Percentiles rank a stretch among this genome's conserved stretches.
These are phyloP conservation scores for Termitomyces sp. DNA, from an alignment of 768 basidiomycete genomes.

Conservation along the genomic window DNA sequence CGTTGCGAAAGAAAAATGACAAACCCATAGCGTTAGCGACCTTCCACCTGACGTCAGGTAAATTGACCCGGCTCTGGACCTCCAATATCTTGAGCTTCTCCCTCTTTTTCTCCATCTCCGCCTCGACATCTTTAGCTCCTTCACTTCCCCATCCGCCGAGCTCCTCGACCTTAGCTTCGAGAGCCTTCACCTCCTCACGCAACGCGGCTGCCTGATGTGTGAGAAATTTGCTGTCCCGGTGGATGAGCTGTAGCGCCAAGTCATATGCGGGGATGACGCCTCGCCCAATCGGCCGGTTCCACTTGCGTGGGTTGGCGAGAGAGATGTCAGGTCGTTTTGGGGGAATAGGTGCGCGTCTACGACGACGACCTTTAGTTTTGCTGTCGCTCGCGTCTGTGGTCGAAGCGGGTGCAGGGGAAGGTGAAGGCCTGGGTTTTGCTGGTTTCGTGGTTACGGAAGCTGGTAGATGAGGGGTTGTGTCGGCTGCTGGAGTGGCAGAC, in stretches of 20 bases:
- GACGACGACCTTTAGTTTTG: slow-evolving; percentile 24
- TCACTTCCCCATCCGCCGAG: slow-evolving; percentile 20
- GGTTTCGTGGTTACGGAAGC: slow-evolving; percentile 1
- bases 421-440: neutral
- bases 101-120: slow-evolving; percentile 36
- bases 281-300: slow-evolving; percentile 55
- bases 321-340: slow-evolving; percentile 47
- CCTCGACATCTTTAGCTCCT: slow-evolving; percentile 24
- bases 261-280: slow-evolving; percentile 80
- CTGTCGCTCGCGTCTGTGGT: slow-evolving; percentile 1
- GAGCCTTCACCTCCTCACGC: slow-evolving; percentile 19
- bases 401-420: neutral
- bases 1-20: slow-evolving; percentile 19
- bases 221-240: slow-evolving; percentile 49
- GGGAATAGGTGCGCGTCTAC: slow-evolving; percentile 18
- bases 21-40: slow-evolving; percentile 74
- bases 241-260: slow-evolving; percentile 69
- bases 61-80: slow-evolving; percentile 76
- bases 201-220: slow-evolving; percentile 39
- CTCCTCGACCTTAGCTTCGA: slow-evolving; percentile 19
- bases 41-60: slow-evolving; percentile 78
- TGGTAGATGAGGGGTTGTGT: slow-evolving; percentile 8
- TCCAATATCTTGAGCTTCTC: slow-evolving; percentile 56
- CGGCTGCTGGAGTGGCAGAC: neutral
- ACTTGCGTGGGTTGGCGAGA: slow-evolving; percentile 46